Percentiles rank a stretch among this genome's conserved stretches.
Evolutionary conservation across 2,329 filamentous ascomycete genomes (phyloP).

Genomic region (Colletotrichum echinochloae): DNA sequence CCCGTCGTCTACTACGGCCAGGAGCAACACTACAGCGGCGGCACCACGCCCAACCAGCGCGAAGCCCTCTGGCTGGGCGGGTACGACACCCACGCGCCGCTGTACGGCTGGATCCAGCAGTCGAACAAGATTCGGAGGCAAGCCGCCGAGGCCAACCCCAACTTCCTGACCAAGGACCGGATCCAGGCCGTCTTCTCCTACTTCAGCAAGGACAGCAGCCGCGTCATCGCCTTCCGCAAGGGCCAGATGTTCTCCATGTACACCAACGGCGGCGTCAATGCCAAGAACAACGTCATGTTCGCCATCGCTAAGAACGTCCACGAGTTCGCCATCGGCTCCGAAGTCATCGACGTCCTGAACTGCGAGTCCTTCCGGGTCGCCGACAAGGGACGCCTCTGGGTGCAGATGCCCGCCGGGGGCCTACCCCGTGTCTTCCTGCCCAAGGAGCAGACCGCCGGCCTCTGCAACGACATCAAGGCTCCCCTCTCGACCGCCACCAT

Average conservation of each 20-base stretch:
- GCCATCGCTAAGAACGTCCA: slow-evolving; percentile 48
- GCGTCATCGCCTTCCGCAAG: slow-evolving; percentile 38
- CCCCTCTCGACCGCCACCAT: slow-evolving; percentile 26
- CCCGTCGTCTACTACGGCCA: slow-evolving; percentile 75
- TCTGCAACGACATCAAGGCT: slow-evolving; percentile 34
- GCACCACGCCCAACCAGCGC: slow-evolving; percentile 62
- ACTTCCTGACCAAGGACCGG: slow-evolving; percentile 32
- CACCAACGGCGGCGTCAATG: slow-evolving; percentile 54
- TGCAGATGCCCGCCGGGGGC: slow-evolving; percentile 37
- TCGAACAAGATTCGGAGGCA: slow-evolving; percentile 62
- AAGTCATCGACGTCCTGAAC: slow-evolving; percentile 55
- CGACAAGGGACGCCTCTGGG: slow-evolving; percentile 33
- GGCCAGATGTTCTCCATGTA: slow-evolving; percentile 47
- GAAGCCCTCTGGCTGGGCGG: slow-evolving; percentile 67
- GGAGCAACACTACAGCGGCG: slow-evolving; percentile 68
- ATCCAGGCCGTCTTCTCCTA: slow-evolving; percentile 34
- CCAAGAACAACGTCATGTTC: slow-evolving; percentile 49
- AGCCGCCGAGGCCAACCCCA: slow-evolving; percentile 25
- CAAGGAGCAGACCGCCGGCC: slow-evolving; percentile 34
- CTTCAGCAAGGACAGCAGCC: slow-evolving; percentile 28
- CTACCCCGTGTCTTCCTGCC: slow-evolving; percentile 36
- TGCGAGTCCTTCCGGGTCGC: slow-evolving; percentile 50
- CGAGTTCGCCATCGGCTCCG: slow-evolving; percentile 51
- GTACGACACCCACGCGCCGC: slow-evolving; percentile 58
- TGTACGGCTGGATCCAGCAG: slow-evolving; percentile 61